phyloP scores from a whole-genome alignment of 805 yeast genomes.

The Spathaspora sp. region DNA sequence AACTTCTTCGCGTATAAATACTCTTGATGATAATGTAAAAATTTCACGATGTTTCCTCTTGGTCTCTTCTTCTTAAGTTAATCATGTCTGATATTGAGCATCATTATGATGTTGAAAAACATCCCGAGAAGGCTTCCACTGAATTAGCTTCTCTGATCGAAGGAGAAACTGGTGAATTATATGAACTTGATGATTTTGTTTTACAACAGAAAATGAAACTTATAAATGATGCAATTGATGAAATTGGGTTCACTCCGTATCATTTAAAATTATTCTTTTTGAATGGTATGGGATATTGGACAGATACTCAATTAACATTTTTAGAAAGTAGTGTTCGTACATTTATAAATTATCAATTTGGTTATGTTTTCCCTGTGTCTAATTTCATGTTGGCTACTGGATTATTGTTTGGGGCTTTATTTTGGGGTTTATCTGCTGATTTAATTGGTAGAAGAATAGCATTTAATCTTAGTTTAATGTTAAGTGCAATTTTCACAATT shows the following conservation, averaged over 20 bases:
- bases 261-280: conserved; percentile 31
- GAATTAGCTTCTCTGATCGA: not conserved
- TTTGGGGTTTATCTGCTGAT: conserved; percentile 57
- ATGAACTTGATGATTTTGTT: conserved; percentile 25
- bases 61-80: not conserved
- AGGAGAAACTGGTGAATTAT: not conserved
- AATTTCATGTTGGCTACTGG: conserved; percentile 35
- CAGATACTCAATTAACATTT: conserved; percentile 26
- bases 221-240: conserved; percentile 54
- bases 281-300: conserved; percentile 36
- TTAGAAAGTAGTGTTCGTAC: conserved; percentile 22
- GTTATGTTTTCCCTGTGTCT: conserved; percentile 19
- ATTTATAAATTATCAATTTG: conserved; percentile 25
- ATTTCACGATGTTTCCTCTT: not conserved
- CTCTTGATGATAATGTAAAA: not conserved
- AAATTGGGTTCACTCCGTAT: conserved; percentile 44
- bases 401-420: conserved; percentile 48
- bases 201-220: conserved; percentile 39
- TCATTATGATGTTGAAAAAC: conserved; percentile 3
- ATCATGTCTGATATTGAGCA: not conserved
- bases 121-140: not conserved
- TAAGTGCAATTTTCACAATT: conserved; percentile 50
- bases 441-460: conserved; percentile 51
- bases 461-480: conserved; percentile 46
- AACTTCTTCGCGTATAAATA: not conserved